phyloP scores from a whole-genome alignment of 208 protist genomes.

The Acanthamoeba lenticulata region DNA sequence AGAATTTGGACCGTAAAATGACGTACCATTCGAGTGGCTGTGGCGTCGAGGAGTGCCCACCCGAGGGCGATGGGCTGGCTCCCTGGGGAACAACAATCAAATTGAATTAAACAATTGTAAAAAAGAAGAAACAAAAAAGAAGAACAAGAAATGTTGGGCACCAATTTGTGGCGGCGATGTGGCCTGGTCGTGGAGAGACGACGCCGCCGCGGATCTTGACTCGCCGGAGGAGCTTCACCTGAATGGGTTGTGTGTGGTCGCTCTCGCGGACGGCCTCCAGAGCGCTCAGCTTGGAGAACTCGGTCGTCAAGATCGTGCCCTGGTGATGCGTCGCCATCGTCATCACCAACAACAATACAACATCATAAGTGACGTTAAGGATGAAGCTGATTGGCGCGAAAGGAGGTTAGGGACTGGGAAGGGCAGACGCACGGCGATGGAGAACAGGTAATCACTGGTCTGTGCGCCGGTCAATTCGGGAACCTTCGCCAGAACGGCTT shows the following conservation, averaged over 20 bases:
- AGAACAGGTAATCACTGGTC: conserved; percentile 6
- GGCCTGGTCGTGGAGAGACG: neutral
- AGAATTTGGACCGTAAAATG: neutral
- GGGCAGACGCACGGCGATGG: neutral
- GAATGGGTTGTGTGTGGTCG: neutral
- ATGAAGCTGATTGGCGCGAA: no score
- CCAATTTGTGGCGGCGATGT: neutral
- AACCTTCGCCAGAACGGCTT: neutral
- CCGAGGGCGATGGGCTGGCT: neutral
- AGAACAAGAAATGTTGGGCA: no score
- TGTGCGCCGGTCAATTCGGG: neutral
- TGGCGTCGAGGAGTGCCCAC: neutral
- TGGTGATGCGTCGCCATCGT: neutral
- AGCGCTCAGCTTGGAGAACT: neutral
- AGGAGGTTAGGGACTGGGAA: no score
- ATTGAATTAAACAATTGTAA: no score
- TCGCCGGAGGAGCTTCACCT: neutral
- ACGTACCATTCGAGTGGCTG: conserved; percentile 8
- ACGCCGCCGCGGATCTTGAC: neutral
- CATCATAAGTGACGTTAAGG: neutral
- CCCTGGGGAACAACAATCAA: neutral
- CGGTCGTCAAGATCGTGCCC: neutral
- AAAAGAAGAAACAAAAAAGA: neutral
- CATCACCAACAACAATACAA: neutral
- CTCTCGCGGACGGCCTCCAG: neutral